Evolutionary conservation across 306 rosid species (phyloP), one percentile per base, ranked within the genome.

Genomic region (Rosa chinensis): DNA sequence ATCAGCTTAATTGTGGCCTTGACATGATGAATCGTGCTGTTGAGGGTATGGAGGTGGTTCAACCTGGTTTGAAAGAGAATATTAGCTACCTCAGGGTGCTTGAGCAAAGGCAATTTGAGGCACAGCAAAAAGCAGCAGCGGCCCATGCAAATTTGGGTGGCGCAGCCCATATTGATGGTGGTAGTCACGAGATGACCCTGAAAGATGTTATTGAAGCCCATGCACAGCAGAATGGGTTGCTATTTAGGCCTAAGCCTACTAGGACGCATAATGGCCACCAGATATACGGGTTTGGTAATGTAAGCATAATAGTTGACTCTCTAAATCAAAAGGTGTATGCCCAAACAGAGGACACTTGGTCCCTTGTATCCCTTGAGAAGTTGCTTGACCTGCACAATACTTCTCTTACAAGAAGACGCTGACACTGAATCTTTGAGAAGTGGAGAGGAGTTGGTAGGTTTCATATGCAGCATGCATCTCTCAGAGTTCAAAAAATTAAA

Each of bases 71-170:
- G 77, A 91, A 88, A 87, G 98, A 95, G 84, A 92, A 91, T 73
- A 86, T 90, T 23, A 91, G 94, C 84, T 92, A 89, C 84, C 86
- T 89, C 28, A 83, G 92, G 83, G 92, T 70, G 35, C 90, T 84
- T 76, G 99, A 93, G 89, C 96, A 90, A 82, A 88, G 99, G 77
- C 93, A 92, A 77, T 92, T 91, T 86, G 99, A 92, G 83, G 97
- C 97, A 80, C 97, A 88, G 82, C 97, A 94, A 84, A 94, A 89
- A 84, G 90, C 92, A 47, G 87, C 91, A 52, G 90, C 92, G 20
- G 85, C 86, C 82, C 91, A 88, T 75, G 89, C 92, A 48, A 79
- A 85, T 84, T 66, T 84, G 80, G 88, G 92, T 8, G 84, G 84
- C 56, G 79, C 85, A 20, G 83, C 78, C 76, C 85, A 85, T 23